These are phyloP conservation scores for Pseudisothecium myosuroides DNA, from an alignment of 225 moss, liverwort and hornwort genomes.

Conservation along the genomic window DNA sequence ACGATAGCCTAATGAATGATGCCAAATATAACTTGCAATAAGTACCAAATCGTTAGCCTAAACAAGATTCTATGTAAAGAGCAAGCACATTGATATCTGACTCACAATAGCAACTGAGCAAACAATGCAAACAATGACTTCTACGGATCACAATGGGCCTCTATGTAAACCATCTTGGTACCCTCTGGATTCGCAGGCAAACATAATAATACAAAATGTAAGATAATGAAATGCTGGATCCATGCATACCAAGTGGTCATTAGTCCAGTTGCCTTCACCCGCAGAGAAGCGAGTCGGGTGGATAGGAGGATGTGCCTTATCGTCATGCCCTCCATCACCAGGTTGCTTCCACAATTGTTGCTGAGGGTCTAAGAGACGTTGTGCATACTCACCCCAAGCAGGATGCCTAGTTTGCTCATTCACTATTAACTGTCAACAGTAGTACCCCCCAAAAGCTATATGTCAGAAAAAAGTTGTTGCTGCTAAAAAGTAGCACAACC, in stretches of 20 bases:
- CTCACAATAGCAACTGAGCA: neutral
- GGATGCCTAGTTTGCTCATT: conserved; percentile 72
- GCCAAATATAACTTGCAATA: neutral
- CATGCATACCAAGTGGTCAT: conserved; percentile 63
- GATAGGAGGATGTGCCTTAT: conserved; percentile 98
- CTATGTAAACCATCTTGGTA: neutral
- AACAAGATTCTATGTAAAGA: neutral
- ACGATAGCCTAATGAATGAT: neutral
- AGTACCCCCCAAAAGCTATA: neutral
- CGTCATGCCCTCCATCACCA: conserved; percentile 95
- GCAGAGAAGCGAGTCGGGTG: conserved; percentile 88
- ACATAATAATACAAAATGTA: neutral
- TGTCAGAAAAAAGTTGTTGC: neutral
- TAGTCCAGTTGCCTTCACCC: conserved; percentile 87
- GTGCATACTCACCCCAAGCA: conserved; percentile 84
- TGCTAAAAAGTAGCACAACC: neutral
- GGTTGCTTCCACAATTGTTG: conserved; percentile 79
- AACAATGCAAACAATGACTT: neutral
- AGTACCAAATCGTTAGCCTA: neutral
- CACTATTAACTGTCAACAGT: conserved; percentile 46
- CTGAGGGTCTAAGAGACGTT: conserved; percentile 87
- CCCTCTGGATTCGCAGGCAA: neutral
- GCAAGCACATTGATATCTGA: neutral
- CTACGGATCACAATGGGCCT: neutral
- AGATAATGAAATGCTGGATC: neutral